These are phyloP conservation scores for Hypoxylon fuscum DNA, from an alignment of 495 filamentous ascomycete species.

Conservation along the genomic window DNA sequence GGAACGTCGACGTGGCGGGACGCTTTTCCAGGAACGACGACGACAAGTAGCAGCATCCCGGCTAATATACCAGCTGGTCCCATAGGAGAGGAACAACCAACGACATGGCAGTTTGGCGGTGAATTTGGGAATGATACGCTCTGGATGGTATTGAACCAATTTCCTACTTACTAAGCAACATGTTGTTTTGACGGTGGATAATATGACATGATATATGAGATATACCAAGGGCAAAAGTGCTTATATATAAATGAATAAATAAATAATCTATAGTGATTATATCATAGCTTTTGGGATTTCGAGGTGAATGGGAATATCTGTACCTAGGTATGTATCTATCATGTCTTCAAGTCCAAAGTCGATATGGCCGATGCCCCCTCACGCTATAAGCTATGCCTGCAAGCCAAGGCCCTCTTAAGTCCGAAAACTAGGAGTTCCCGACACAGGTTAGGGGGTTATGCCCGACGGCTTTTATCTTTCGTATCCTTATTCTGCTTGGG, in stretches of 20 bases:
- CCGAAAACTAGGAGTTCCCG: conserved; percentile 10
- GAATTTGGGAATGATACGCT: conserved; percentile 63
- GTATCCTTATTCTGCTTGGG: too few species aligned
- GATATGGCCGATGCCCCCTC: neutral
- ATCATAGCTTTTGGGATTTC: too few species aligned
- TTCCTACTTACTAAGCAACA: conserved; percentile 35
- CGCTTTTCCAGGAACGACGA: conserved; percentile 19
- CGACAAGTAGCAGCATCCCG: conserved; percentile 16
- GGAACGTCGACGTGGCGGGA: conserved; percentile 34
- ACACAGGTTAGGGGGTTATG: conserved; percentile 1
- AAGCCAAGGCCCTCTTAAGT: neutral
- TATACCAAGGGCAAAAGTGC: neutral
- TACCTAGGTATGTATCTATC: neutral
- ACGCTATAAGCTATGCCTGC: neutral
- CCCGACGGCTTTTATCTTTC: conserved; percentile 25
- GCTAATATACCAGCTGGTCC: conserved; percentile 15
- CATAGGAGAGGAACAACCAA: conserved; percentile 24
- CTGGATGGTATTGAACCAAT: conserved; percentile 63
- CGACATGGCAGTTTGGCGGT: conserved; percentile 48
- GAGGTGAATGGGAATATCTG: conserved; percentile 1
- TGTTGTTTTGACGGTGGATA: conserved; percentile 1
- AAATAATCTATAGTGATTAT: too few species aligned
- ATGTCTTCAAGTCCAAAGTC: neutral
- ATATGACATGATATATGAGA: neutral
- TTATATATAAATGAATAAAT: conserved; percentile 2